Percentiles rank a stretch among this genome's conserved stretches.
phyloP scores from a whole-genome alignment of 2,329 filamentous ascomycete genomes.

The Meredithiella fracta region DNA sequence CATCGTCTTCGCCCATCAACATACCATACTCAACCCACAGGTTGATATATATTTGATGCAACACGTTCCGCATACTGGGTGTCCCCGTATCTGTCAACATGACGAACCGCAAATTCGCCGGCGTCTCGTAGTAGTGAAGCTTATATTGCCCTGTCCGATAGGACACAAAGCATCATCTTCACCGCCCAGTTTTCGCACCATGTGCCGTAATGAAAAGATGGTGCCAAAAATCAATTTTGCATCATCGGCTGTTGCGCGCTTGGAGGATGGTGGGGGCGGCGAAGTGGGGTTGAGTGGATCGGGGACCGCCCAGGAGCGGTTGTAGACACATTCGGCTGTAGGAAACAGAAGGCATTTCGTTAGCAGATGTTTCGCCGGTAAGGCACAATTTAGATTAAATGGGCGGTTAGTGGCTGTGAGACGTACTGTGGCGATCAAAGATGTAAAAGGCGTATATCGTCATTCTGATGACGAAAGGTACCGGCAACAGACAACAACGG shows the following conservation, averaged over 20 bases:
- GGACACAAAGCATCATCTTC: conserved; percentile 89
- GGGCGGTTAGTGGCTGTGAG: neutral
- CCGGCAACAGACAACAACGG: neutral
- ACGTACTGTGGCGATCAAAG: conserved; percentile 90
- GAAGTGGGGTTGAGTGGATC: conserved; percentile 22
- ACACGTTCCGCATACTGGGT: conserved; percentile 77
- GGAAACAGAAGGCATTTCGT: neutral
- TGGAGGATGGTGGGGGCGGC: conserved; percentile 15
- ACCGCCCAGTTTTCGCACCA: conserved; percentile 88
- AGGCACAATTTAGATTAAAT: neutral
- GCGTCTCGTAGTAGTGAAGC: conserved; percentile 97
- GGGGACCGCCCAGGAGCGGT: conserved; percentile 57
- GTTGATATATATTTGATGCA: conserved; percentile 98
- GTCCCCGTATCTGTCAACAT: conserved; percentile 86
- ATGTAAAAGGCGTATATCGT: conserved; percentile 96
- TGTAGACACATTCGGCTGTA: conserved; percentile 96
- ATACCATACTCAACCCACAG: conserved; percentile 88
- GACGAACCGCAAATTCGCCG: conserved; percentile 87
- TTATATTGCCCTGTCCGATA: conserved; percentile 93
- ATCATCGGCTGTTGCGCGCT: conserved; percentile 45
- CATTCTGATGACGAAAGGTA: conserved; percentile 36
- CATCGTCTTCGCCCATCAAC: conserved; percentile 17
- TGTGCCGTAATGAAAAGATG: conserved; percentile 89
- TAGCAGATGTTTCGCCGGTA: neutral
- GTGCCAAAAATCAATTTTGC: conserved; percentile 96